Conservation (phyloP, 2,329 filamentous ascomycete genomes). For the Acrocalymma vagum region DNA sequence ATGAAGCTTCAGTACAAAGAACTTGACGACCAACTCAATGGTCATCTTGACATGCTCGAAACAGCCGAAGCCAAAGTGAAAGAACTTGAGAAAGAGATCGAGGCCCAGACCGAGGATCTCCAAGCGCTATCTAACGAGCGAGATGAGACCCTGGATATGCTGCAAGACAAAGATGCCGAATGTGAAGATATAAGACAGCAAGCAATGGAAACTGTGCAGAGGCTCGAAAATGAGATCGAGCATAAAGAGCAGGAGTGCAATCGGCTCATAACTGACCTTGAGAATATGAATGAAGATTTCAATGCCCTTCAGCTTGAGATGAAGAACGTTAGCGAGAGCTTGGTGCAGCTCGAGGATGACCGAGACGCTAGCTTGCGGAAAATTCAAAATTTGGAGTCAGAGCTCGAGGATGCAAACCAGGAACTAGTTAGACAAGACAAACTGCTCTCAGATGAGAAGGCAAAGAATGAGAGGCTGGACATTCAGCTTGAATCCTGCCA, state of each 20-base stretch:
- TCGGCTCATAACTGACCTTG: constrained; percentile 74
- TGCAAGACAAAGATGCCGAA: constrained; percentile 69
- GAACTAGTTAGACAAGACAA: constrained; percentile 88
- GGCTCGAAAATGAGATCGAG: constrained; percentile 71
- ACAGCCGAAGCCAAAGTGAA: constrained; percentile 65
- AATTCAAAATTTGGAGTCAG: constrained; percentile 83
- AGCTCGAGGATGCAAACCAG: constrained; percentile 82
- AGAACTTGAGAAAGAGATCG: constrained; percentile 81
- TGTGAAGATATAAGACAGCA: constrained; percentile 63
- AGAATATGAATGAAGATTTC: constrained; percentile 84
- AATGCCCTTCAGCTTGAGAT: constrained; percentile 92
- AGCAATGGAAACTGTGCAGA: constrained; percentile 66
- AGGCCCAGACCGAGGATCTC: constrained; percentile 80
- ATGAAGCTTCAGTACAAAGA: constrained; percentile 91
- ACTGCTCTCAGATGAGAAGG: constrained; percentile 82
- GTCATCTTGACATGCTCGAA: constrained; percentile 81
- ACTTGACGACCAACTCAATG: constrained; percentile 81
- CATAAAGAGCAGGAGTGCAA: constrained; percentile 76
- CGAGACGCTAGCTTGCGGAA: constrained; percentile 79
- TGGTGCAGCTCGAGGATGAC: constrained; percentile 89
- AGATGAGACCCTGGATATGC: constrained; percentile 81
- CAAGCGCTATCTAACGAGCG: constrained; percentile 82
- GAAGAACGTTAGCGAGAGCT: constrained; percentile 85
- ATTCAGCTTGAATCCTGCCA: constrained; percentile 94
- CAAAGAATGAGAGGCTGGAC: constrained; percentile 85